phyloP scores from a whole-genome alignment of 257 asterid genomes.

The Catharanthus roseus region DNA sequence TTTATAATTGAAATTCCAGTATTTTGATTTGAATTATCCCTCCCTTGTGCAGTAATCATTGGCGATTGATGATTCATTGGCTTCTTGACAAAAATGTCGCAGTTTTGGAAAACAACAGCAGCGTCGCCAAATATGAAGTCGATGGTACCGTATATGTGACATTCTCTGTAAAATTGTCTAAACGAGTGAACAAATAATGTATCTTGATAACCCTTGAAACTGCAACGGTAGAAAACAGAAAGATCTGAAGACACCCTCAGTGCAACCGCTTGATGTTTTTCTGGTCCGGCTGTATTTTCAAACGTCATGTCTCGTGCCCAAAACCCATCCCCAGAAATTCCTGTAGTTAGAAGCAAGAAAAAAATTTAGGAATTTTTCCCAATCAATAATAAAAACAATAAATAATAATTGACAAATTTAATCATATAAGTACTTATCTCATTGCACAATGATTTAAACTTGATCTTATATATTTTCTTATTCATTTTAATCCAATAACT shows the following conservation, averaged over 20 bases:
- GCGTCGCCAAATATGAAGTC: constrained; percentile 78
- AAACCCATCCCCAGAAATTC: constrained; percentile 55
- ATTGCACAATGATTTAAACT: too few species aligned
- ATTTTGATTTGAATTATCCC: constrained; percentile 40
- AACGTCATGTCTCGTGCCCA: constrained; percentile 81
- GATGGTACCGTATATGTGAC: constrained; percentile 54
- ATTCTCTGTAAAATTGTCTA: constrained; percentile 66
- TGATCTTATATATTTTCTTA: too few species aligned
- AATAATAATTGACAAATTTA: too few species aligned
- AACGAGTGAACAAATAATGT: constrained; percentile 50
- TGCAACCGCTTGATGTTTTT: constrained; percentile 68
- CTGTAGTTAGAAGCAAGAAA: constrained; percentile 18
- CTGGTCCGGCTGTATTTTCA: constrained; percentile 63
- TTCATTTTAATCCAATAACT: too few species aligned
- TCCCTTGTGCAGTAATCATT: constrained; percentile 63
- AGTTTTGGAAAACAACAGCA: constrained; percentile 47
- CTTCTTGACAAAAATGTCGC: constrained; percentile 42
- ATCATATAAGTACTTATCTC: too few species aligned
- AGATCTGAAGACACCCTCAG: constrained; percentile 43
- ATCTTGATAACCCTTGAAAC: constrained; percentile 69
- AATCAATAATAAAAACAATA: too few species aligned
- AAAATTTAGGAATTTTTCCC: neutral
- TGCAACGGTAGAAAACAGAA: constrained; percentile 53
- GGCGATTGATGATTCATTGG: constrained; percentile 56
- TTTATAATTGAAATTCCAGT: constrained; percentile 53